Percentiles rank a stretch among this genome's conserved stretches.
Evolutionary conservation across 192 early-diverging fungal genomes (phyloP).

Genomic region (Coemansia sp.): DNA sequence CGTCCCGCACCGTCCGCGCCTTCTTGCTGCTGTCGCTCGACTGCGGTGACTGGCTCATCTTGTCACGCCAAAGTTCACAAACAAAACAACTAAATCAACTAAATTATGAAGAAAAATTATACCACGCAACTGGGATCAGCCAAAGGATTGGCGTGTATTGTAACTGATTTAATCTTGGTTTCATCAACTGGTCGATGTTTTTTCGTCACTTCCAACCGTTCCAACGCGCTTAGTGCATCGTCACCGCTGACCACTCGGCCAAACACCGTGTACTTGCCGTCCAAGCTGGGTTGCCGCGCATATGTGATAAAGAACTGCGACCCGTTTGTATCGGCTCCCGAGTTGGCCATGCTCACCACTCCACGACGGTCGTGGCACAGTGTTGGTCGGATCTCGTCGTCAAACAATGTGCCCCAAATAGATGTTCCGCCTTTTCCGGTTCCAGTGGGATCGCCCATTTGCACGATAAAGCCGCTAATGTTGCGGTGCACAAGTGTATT

Average conservation of each 20-base stretch:
- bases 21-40: slow-evolving; percentile 11
- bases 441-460: slow-evolving; percentile 86
- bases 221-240: slow-evolving; percentile 78
- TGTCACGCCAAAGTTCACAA: neutral
- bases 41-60: slow-evolving; percentile 1
- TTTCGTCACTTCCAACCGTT: slow-evolving; percentile 81
- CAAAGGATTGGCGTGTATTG: slow-evolving; percentile 93
- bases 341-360: slow-evolving; percentile 91
- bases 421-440: slow-evolving; percentile 85
- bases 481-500: slow-evolving; percentile 81
- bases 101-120: slow-evolving; percentile 13
- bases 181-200: slow-evolving; percentile 79
- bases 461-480: slow-evolving; percentile 84
- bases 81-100: neutral
- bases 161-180: slow-evolving; percentile 70
- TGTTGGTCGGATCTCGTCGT: slow-evolving; percentile 76
- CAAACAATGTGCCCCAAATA: slow-evolving; percentile 80
- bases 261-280: slow-evolving; percentile 79
- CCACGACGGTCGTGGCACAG: slow-evolving; percentile 86
- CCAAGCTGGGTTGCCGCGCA: slow-evolving; percentile 80
- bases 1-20: slow-evolving; percentile 25
- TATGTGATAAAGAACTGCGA: slow-evolving; percentile 93
- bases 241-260: slow-evolving; percentile 80
- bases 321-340: slow-evolving; percentile 85
- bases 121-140: slow-evolving; percentile 60